phyloP scores from a whole-genome alignment of 2,329 filamentous ascomycete species.

The Colletotrichum zoysiae region DNA sequence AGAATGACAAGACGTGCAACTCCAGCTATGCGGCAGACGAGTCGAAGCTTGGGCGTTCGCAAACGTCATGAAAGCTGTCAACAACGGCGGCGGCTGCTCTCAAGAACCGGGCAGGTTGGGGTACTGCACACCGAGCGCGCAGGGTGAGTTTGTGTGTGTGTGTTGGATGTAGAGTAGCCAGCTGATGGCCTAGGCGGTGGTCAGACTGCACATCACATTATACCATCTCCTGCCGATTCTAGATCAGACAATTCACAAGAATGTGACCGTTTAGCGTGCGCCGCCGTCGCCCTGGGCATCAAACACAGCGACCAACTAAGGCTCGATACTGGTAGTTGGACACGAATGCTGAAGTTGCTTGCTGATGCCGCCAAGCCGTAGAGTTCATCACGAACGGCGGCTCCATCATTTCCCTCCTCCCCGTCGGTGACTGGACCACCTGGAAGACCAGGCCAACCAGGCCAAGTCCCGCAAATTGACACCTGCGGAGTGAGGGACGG shows the following conservation, averaged over 20 bases:
- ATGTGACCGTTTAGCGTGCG: background rate
- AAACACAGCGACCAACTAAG: constrained; percentile 2
- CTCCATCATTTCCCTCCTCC: constrained; percentile 18
- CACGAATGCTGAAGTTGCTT: constrained; percentile 17
- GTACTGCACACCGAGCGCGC: constrained; percentile 9
- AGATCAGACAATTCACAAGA: background rate
- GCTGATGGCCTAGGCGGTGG: background rate
- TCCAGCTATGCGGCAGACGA: constrained; percentile 12
- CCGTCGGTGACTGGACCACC: constrained; percentile 23
- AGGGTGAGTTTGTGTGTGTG: background rate
- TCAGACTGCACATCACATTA: background rate
- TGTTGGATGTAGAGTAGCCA: background rate
- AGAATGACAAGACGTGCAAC: constrained; percentile 21
- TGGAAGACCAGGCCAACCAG: constrained; percentile 24
- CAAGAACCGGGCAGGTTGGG: constrained; percentile 19
- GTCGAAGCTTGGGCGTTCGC: constrained; percentile 18
- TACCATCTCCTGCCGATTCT: background rate
- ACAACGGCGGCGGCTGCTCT: constrained; percentile 7
- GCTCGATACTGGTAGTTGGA: background rate
- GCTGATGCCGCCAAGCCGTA: constrained; percentile 36
- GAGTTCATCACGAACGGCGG: constrained; percentile 23
- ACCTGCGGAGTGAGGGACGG: constrained; percentile 19
- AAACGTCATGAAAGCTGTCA: constrained; percentile 30
- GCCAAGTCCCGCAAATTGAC: constrained; percentile 28
- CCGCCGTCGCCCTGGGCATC: constrained; percentile 10